phyloP scores from a whole-genome alignment of 495 filamentous ascomycete genomes.

The Aspergillus egyptiacus region DNA sequence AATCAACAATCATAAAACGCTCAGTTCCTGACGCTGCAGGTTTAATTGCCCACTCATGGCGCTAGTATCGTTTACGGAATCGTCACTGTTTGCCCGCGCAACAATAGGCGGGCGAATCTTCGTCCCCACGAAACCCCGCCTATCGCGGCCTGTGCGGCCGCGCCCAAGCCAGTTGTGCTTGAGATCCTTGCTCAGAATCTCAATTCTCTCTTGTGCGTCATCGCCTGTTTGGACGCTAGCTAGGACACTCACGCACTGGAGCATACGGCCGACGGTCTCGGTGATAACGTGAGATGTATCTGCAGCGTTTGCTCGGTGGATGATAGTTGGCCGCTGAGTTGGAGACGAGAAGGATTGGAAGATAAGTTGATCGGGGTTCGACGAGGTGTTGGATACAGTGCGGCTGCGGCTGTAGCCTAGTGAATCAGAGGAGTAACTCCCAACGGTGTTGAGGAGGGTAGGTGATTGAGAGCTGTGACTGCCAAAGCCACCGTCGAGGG shows the following conservation, averaged over 20 bases:
- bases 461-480: conserved; percentile 72
- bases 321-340: conserved; percentile 39
- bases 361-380: conserved; percentile 42
- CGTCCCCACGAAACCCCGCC: conserved; percentile 79
- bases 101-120: conserved; percentile 44
- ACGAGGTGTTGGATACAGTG: conserved; percentile 83
- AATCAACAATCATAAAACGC: conserved; percentile 23
- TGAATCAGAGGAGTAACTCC: conserved; percentile 45
- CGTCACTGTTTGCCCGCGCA: conserved; percentile 20
- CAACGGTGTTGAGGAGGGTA: conserved; percentile 57
- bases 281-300: conserved; percentile 80
- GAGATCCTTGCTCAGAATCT: conserved; percentile 72
- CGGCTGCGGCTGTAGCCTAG: conserved; percentile 52
- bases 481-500: conserved; percentile 61
- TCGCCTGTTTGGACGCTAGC: conserved; percentile 68
- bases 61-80: conserved; percentile 13
- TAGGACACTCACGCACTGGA: conserved; percentile 91
- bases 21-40: conserved; percentile 29
- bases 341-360: conserved; percentile 51
- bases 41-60: conserved; percentile 15
- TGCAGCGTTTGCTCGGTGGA: conserved; percentile 30
- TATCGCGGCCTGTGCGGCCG: conserved; percentile 81
- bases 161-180: conserved; percentile 96
- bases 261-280: conserved; percentile 89
- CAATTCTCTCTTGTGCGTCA: conserved; percentile 71